These are phyloP conservation scores for Mycena latifolia DNA, from an alignment of 768 basidiomycete species.

Conservation along the genomic window DNA sequence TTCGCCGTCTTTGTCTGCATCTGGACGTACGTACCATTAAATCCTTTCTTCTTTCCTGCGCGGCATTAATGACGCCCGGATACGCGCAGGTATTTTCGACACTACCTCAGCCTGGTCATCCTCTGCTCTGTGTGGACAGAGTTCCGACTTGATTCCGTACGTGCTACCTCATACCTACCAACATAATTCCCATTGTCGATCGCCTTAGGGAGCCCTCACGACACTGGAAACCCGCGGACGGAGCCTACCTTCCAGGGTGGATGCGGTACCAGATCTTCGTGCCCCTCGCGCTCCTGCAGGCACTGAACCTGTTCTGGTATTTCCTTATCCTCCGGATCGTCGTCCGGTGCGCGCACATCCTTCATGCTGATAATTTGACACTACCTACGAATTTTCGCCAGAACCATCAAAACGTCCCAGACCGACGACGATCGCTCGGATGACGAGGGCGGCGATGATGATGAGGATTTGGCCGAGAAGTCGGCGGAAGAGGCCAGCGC, in stretches of 20 bases:
- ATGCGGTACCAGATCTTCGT: constrained; percentile 86
- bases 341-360: constrained; percentile 62
- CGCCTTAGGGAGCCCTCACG: constrained; percentile 62
- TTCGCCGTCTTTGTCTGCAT: constrained; percentile 76
- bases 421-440: constrained; percentile 75
- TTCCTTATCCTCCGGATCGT: constrained; percentile 85
- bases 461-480: too few relatives aligned
- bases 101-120: constrained; percentile 89
- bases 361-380: not conserved
- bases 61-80: too few relatives aligned
- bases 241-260: constrained; percentile 81
- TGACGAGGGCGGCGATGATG: constrained; percentile 64
- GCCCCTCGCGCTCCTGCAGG: constrained; percentile 80
- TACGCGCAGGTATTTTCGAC: constrained; percentile 91
- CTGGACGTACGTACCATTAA: constrained; percentile 94
- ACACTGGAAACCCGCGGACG: constrained; percentile 70
- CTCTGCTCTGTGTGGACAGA: constrained; percentile 90
- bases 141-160: constrained; percentile 80
- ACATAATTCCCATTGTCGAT: constrained; percentile 16
- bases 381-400: constrained; percentile 40
- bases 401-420: constrained; percentile 52
- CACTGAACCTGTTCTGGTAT: constrained; percentile 96
- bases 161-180: constrained; percentile 48
- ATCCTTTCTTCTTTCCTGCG: too few relatives aligned
- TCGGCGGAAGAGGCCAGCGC: constrained; percentile 4